These are phyloP conservation scores for Fusarium sp. DNA, from an alignment of 2,329 filamentous ascomycete genomes.

Conservation along the genomic window DNA sequence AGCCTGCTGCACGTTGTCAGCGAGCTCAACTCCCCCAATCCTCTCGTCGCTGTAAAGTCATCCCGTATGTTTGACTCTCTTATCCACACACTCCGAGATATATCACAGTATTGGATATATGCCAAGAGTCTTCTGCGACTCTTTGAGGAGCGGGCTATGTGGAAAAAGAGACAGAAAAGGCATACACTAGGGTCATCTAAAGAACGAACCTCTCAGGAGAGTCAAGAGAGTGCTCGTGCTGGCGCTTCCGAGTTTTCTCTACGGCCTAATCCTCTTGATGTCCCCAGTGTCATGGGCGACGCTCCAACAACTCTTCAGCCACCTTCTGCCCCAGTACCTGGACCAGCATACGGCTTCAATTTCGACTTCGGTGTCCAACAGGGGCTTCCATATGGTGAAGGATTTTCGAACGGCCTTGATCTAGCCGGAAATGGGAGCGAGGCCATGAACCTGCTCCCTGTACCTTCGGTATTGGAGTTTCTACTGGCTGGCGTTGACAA, in stretches of 20 bases:
- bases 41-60: conserved; percentile 48
- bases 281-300: conserved; percentile 2
- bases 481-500: conserved; percentile 48
- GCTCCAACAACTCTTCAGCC: conserved; percentile 19
- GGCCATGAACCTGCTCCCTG: conserved; percentile 38
- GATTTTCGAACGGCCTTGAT: conserved; percentile 28
- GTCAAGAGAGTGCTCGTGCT: neutral
- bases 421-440: conserved; percentile 18
- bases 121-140: conserved; percentile 48
- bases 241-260: conserved; percentile 34
- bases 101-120: conserved; percentile 49
- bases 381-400: conserved; percentile 25
- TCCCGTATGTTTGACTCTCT: conserved; percentile 47
- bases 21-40: conserved; percentile 46
- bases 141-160: conserved; percentile 44
- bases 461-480: conserved; percentile 49
- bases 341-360: conserved; percentile 28
- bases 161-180: conserved; percentile 18
- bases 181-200: conserved; percentile 11
- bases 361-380: conserved; percentile 31
- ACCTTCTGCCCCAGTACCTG: neutral
- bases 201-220: conserved; percentile 3
- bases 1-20: conserved; percentile 47
- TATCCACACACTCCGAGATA: conserved; percentile 44
- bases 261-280: conserved; percentile 24